Base-by-base conservation (phyloP, 1,284 basidiomycete genomes). In the Cutaneotrichosporon daszewskae region DNA sequence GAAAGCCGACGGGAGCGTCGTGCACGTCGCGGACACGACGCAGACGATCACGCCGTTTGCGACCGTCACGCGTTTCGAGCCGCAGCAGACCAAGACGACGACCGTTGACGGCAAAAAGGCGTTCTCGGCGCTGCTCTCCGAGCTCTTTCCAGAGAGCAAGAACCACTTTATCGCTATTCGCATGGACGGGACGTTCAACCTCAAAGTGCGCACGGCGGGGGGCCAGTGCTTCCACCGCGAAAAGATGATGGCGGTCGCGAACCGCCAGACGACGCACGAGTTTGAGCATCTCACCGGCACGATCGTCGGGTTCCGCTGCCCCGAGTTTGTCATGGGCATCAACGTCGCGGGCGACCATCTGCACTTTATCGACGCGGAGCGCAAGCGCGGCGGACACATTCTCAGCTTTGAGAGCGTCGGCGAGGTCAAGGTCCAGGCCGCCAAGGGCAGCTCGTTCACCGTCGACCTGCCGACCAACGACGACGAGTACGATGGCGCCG, bases 111-210 rank as follows among this genome's bases (percentile, higher is more conserved):
- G 11, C 2, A 52, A 52, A 38, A 26, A 28, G 9, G 50, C 32
- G 18, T 17, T 52, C 16, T 29, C 43, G n/a, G 22, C 32, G 10
- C 14, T 48, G 6, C 40, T 52, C 7, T 23, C 25, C n/a, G 11
- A 16, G n/a, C 37, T 43, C 6, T 35, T 24, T 17, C 46, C 46
- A 3, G 16, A 36, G 16, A 46, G 40, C 1, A 25, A 27, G 17
- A 52, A 52, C 31, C 39, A 43, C 16, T 43, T 45, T 35, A 13
- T 52, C 24, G 50, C 50, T 8, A 43, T 52, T 43, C 46, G 46
- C 16, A 14, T 52, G 17, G 40, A 45, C 24, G 50, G 50, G 19
- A 16, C 40, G 5, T 52, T 52, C 38, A 45, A 37, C 35, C 18
- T 13, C 18, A 40, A 45, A 18, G 40, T 29, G 2, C 50, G 50